Percentiles rank a stretch among this genome's conserved stretches.
Evolutionary conservation across 208 protist species (phyloP).

Genomic region (Crithidia expoeki): DNA sequence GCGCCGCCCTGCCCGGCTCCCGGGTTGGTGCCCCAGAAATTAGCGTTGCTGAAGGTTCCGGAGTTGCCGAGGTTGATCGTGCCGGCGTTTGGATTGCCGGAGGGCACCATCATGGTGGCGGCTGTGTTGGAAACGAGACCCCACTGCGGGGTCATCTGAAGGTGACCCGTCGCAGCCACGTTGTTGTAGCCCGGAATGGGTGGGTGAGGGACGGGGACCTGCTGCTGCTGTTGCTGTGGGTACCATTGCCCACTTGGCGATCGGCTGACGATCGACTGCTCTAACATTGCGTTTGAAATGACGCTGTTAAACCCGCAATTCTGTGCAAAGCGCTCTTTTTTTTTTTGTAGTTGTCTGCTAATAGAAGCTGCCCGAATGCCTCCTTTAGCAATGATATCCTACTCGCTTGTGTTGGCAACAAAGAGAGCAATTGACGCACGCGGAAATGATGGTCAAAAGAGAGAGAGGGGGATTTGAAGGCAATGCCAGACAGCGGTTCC

Average conservation of each 20-base stretch:
- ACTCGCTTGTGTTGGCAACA: no score
- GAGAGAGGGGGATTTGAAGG: no score
- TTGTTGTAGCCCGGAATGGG: background rate
- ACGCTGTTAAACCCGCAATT: no score
- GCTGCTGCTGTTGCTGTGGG: constrained; percentile 30
- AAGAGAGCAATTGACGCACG: no score
- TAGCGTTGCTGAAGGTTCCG: constrained; percentile 18
- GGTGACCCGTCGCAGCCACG: background rate
- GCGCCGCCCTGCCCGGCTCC: background rate
- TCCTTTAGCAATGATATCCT: no score
- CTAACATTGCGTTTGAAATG: no score
- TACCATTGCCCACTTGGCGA: constrained; percentile 51
- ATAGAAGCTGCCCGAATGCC: no score
- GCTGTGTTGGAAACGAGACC: constrained; percentile 17
- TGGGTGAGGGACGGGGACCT: constrained; percentile 2
- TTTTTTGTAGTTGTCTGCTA: background rate
- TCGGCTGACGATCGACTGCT: constrained; percentile 33
- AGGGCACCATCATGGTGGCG: constrained; percentile 1
- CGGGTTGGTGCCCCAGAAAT: constrained; percentile 16
- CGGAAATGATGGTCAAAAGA: no score
- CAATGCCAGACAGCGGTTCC: no score
- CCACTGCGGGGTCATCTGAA: constrained; percentile 7
- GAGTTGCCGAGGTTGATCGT: constrained; percentile 15
- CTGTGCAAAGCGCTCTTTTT: background rate
- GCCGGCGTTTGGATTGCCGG: background rate